Evolutionary conservation across 2,329 filamentous ascomycete genomes (phyloP).

Genomic region (Calonectria crousiana): DNA sequence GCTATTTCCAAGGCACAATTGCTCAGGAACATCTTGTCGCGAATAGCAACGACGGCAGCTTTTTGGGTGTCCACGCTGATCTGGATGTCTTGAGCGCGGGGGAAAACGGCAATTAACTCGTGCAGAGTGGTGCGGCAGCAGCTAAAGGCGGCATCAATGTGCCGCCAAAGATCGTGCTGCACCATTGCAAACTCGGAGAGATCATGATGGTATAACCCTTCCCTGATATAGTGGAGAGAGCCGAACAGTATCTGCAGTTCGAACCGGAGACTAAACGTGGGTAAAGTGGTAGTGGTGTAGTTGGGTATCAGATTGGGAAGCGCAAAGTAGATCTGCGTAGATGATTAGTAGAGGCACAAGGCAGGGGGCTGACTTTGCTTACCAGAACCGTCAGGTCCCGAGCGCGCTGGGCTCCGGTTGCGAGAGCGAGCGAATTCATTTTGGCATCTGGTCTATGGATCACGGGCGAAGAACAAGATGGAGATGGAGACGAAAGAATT

Average conservation of each 20-base stretch:
- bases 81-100: not conserved
- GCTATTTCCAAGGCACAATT: conserved; percentile 45
- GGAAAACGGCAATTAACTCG: not conserved
- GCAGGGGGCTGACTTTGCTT: not conserved
- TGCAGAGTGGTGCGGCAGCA: conserved; percentile 1
- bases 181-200: conserved; percentile 34
- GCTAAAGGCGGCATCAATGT: conserved; percentile 35
- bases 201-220: conserved; percentile 32
- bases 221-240: not conserved
- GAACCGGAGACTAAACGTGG: not conserved
- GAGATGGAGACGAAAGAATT: not conserved
- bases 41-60: conserved; percentile 31
- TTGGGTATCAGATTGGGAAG: not conserved
- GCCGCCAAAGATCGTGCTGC: conserved; percentile 39
- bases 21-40: conserved; percentile 44
- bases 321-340: not conserved
- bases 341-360: not conserved
- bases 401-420: not conserved
- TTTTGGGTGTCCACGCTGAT: not conserved
- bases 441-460: not conserved
- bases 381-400: not conserved
- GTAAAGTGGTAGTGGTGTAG: not conserved
- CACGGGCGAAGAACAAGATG: not conserved
- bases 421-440: not conserved
- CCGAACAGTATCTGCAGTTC: not conserved